Percentiles rank a stretch among this genome's conserved stretches.
Conservation (phyloP, 805 yeast species). For the Scheffersomyces coipomensis region DNA sequence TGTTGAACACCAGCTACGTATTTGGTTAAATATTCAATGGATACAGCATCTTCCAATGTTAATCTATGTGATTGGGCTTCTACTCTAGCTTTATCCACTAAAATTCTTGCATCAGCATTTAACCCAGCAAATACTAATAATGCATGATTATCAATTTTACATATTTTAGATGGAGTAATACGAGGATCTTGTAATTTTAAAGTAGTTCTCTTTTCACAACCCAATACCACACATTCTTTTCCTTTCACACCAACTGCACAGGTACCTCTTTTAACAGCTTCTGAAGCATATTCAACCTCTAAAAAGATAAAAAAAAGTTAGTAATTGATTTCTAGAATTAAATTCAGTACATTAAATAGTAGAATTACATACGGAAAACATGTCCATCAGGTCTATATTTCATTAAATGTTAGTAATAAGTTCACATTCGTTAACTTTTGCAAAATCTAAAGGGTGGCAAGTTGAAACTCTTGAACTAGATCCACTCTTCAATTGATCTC, state of each 20-base stretch:
- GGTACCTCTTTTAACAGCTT: constrained; percentile 97
- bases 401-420: constrained; percentile 24
- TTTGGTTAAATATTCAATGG: constrained; percentile 87
- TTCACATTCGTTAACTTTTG: not conserved
- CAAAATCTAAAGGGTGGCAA: not conserved
- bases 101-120: constrained; percentile 96
- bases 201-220: constrained; percentile 95
- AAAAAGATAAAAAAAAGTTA: constrained; percentile 6
- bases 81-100: constrained; percentile 91
- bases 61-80: constrained; percentile 95
- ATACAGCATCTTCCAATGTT: constrained; percentile 91
- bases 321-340: not conserved
- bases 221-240: constrained; percentile 80
- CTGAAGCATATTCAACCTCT: constrained; percentile 96
- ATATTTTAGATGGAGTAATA: constrained; percentile 92
- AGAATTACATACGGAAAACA: constrained; percentile 71
- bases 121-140: constrained; percentile 94
- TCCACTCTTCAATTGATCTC: not conserved
- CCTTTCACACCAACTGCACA: constrained; percentile 98
- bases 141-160: constrained; percentile 86
- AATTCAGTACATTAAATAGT: not conserved
- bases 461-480: not conserved
- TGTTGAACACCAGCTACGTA: constrained; percentile 98
- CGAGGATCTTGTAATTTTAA: constrained; percentile 94
- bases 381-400: constrained; percentile 91